Base-by-base conservation (phyloP, 2,329 filamentous ascomycete genomes). In the Aureobasidium sp. region DNA sequence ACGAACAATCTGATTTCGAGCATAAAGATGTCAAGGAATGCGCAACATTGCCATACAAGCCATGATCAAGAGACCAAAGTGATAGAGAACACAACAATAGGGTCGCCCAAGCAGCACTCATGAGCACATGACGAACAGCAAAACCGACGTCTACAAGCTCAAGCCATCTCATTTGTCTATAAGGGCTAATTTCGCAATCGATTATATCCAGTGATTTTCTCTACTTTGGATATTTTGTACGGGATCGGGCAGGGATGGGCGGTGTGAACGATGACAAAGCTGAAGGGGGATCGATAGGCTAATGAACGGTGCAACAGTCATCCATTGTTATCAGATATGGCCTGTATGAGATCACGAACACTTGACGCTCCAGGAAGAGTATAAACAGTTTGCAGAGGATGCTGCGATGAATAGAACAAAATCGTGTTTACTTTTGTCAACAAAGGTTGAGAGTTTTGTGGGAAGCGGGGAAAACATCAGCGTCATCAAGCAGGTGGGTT, bases 381-480 rank as follows among this genome's bases (percentile, higher is more conserved):
- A 29, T 29, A 12, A 6, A 29, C n/a, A n/a, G n/a, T n/a, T n/a
- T n/a, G n/a, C n/a, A n/a, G n/a, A 25, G 35, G n/a, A 37, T 37
- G 8, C 12, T 12, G 12, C 12, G 10, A 4, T 16, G 42, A 19
- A 25, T 7, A n/a, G 27, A 35, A 2, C 3, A 22, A 10, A 27
- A 34, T 30, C 32, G 12, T 49, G 45, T 49, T 49, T 49, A 49
- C 45, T 39, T 49, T 30, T 49, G 45, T 49, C 45, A 49, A 49
- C 45, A 48, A 48, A 48, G 30, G 32, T 27, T 48, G 30, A 27
- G 30, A 12, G 6, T 6, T 47, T 45, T 37, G 32, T 39, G 11
- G 24, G 45, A 49, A 49, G 45, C 45, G 45, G 45, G 45, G 45
- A 39, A 39, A 39, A 49, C 45, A 49, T 49, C 24, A 39, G 34